Base-by-base conservation (phyloP, 768 basidiomycete genomes). In the Mycena capillaripes region DNA sequence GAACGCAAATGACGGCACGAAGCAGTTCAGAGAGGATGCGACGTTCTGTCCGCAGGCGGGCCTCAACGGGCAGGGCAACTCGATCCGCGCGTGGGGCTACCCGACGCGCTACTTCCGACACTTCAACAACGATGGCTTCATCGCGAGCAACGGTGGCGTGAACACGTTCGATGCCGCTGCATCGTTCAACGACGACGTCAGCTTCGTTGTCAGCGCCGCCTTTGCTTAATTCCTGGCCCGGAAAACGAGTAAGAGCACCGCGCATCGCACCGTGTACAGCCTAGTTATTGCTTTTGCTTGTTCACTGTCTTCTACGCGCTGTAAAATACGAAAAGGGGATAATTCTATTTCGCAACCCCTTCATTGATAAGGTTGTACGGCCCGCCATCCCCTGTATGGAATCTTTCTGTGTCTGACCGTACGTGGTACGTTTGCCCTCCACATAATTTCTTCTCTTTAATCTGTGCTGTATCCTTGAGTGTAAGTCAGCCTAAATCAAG, bases 21-120 rank as follows among this genome's bases (percentile, higher is more conserved):
- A 62, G 52, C 69, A 63, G 38, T 56, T 70, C 52, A n/a, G 21
- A 11, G 60, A 70, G 44, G 69, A 70, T 44, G 69, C 69, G 53
- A 63, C 69, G 46, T 70, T 42, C 40, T 70, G 69, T 52, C 69
- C 69, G 17, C 36, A 46, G 50, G 30, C 61, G 19, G 69, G 69
- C 34, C 32, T 63, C 50, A 70, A 63, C 61, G 69, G 69, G 32
- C 40, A 63, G 56, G 69, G 61, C 42, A 70, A 52, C 61, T 63
- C 69, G 42, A 55, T 70, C 62, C 69, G 59, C 53, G 29, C 69
- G 16, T 70, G 60, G 60, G 23, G 44, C 38, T 70, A 56, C 61
- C 69, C 69, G 32, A 46, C 69, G 19, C 69, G 32, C 46, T 70
- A 44, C 62, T 63, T 70, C 69, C 60, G 69, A 12, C 69, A 70